Conservation (phyloP, 768 basidiomycete species). For the Tulasnella sp. region DNA sequence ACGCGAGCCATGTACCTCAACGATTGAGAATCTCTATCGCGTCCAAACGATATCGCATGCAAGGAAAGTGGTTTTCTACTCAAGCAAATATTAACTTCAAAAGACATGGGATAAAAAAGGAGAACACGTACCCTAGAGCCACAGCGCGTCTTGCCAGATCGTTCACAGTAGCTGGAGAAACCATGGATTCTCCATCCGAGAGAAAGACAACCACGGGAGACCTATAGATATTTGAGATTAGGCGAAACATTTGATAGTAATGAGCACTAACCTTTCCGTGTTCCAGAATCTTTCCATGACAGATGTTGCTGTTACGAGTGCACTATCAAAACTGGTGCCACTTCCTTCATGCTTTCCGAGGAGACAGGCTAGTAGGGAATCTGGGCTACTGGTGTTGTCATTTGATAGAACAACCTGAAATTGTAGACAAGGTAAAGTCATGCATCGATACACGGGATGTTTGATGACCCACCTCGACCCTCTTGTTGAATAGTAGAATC, state of each 20-base stretch:
- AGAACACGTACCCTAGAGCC: constrained; percentile 34
- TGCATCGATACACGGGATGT: background rate
- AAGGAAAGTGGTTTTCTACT: constrained; percentile 42
- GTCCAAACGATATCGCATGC: constrained; percentile 47
- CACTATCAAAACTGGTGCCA: background rate
- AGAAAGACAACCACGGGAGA: background rate
- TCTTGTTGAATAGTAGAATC: background rate
- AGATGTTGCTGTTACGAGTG: background rate
- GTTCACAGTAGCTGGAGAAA: constrained; percentile 29
- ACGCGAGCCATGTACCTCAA: constrained; percentile 41
- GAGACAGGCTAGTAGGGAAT: background rate
- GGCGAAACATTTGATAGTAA: background rate
- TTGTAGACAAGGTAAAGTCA: background rate
- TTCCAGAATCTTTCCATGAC: background rate
- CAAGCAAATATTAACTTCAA: background rate
- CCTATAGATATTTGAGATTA: background rate
- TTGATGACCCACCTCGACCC: background rate
- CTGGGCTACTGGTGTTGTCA: background rate
- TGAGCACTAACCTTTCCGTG: background rate
- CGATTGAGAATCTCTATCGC: constrained; percentile 18
- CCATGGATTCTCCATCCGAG: constrained; percentile 2
- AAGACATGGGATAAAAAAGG: background rate
- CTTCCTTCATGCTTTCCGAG: background rate
- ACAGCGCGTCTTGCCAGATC: constrained; percentile 33
- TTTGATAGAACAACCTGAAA: background rate